Evolutionary conservation across 1,139 yeast genomes (phyloP).

Genomic region (Magnusiomyces tetraspermus): DNA sequence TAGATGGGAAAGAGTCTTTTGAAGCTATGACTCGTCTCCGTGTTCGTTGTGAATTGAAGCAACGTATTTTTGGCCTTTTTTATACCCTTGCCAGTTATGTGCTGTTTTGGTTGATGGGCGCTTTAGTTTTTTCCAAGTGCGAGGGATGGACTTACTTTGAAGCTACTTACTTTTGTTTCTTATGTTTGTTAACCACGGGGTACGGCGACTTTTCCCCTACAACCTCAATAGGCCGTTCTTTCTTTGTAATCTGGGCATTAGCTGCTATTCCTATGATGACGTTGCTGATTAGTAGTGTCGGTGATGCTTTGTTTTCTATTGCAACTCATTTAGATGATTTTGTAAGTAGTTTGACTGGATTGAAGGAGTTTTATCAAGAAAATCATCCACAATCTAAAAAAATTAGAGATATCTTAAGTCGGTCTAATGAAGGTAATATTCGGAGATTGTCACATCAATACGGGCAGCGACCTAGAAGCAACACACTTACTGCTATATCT

Average conservation of each 20-base stretch:
- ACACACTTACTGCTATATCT: neutral
- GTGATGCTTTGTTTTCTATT: constrained; percentile 45
- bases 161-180: constrained; percentile 60
- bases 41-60: constrained; percentile 31
- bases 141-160: constrained; percentile 68
- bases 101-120: constrained; percentile 63
- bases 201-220: constrained; percentile 68
- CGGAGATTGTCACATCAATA: neutral
- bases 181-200: constrained; percentile 72
- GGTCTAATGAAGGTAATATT: neutral
- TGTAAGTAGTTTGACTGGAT: constrained; percentile 1
- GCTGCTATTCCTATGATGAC: constrained; percentile 85
- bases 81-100: constrained; percentile 42
- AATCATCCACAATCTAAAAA: neutral
- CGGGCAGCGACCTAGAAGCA: neutral
- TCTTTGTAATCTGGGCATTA: constrained; percentile 71
- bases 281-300: constrained; percentile 59
- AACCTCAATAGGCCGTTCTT: constrained; percentile 55
- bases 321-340: constrained; percentile 9
- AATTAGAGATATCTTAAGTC: constrained; percentile 5
- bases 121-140: constrained; percentile 43
- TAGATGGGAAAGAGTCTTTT: constrained; percentile 38
- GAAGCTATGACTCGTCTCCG: constrained; percentile 45
- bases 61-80: constrained; percentile 32
- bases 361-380: neutral